phyloP scores from a whole-genome alignment of 73 alveolate genomes.

The Tetrahymena elliotti region DNA sequence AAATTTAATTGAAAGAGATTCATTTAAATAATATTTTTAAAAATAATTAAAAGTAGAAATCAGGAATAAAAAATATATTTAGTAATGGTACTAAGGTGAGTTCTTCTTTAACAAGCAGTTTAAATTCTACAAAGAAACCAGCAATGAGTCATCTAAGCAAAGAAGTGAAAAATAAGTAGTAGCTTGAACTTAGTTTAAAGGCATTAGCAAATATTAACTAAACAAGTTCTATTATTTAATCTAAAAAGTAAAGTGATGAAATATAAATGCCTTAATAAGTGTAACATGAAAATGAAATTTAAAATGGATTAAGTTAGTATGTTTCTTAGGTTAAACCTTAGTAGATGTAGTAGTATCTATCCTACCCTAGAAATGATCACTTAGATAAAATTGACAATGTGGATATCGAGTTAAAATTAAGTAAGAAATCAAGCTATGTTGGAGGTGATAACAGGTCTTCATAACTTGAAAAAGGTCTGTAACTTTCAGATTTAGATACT shows the following conservation, averaged over 20 bases:
- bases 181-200: not conserved
- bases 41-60: not conserved
- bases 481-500: not conserved
- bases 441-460: not conserved
- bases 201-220: not conserved
- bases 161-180: not conserved
- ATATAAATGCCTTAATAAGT: not conserved
- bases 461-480: not conserved
- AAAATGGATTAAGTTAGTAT: not conserved
- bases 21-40: not conserved
- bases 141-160: not conserved
- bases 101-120: not conserved
- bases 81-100: not conserved
- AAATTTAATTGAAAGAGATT: not conserved
- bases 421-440: not conserved
- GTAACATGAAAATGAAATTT: not conserved
- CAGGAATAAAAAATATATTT: not conserved
- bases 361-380: not conserved
- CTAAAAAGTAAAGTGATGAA: not conserved
- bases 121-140: not conserved
- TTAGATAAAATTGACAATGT: not conserved
- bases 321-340: not conserved
- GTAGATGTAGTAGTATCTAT: not conserved
- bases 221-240: not conserved
- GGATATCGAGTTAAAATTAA: not conserved